Percentiles rank a stretch among this genome's conserved stretches.
These are phyloP conservation scores for Podila minutissima DNA, from an alignment of 192 early-diverging fungal genomes.

Conservation along the genomic window DNA sequence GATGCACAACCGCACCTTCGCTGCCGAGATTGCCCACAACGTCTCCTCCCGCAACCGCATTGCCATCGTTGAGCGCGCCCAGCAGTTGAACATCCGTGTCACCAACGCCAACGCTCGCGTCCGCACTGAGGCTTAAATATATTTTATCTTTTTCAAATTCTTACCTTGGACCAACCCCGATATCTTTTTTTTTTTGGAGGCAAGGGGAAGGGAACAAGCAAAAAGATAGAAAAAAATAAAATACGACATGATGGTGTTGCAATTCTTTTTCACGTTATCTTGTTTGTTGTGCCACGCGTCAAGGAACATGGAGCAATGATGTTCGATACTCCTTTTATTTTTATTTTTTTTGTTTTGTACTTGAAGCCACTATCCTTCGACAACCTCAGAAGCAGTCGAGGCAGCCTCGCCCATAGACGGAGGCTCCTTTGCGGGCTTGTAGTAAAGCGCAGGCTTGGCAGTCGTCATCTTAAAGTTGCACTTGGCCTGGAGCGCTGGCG, in stretches of 20 bases:
- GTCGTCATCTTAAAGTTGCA: slow-evolving; percentile 38
- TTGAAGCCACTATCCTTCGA: no score
- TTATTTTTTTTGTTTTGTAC: not conserved
- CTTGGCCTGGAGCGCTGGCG: slow-evolving; percentile 25
- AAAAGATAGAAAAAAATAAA: not conserved
- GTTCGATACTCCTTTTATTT: no score
- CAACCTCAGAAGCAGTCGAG: not conserved
- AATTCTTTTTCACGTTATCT: not conserved
- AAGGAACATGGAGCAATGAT: not conserved
- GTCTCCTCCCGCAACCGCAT: slow-evolving; percentile 95
- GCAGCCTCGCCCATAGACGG: not conserved
- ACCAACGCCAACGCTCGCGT: slow-evolving; percentile 92
- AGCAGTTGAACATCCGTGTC: slow-evolving; percentile 96
- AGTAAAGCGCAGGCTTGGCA: slow-evolving; percentile 37
- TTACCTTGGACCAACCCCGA: not conserved
- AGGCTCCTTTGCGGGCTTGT: slow-evolving; percentile 39
- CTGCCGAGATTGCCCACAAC: slow-evolving; percentile 99
- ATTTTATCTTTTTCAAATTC: slow-evolving; percentile 25
- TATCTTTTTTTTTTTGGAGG: not conserved
- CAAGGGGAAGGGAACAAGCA: slow-evolving; percentile 6
- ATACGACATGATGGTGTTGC: slow-evolving; percentile 5
- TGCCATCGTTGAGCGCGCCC: slow-evolving; percentile 92
- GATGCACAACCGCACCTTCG: slow-evolving; percentile 99
- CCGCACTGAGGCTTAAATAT: slow-evolving; percentile 80
- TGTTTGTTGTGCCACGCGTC: not conserved